A percentile compares a stretch with the other conserved stretches of the same genome.
Evolutionary conservation across 169 alveolate genomes (phyloP).

Genomic region (Cryptosporidium andersoni): DNA sequence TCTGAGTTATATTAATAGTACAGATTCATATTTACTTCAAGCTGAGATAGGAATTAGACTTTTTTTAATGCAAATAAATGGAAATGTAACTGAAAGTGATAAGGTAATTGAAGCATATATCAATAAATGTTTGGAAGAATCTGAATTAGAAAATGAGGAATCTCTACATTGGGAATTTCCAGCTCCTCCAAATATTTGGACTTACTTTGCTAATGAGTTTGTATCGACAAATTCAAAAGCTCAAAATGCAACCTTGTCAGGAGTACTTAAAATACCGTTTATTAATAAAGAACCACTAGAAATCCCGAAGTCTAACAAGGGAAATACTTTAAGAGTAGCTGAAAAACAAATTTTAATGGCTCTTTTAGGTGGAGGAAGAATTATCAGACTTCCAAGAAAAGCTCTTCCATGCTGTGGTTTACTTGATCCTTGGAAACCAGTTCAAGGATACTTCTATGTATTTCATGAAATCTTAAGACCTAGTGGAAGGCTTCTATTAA

Average conservation of each 20-base stretch:
- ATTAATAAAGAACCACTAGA: not conserved
- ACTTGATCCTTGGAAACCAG: constrained; percentile 51
- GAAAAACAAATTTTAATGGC: constrained; percentile 66
- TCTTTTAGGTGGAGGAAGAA: constrained; percentile 60
- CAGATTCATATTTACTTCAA: constrained; percentile 45
- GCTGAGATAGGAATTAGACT: constrained; percentile 59
- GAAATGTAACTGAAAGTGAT: not conserved
- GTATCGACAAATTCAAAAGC: not conserved
- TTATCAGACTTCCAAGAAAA: constrained; percentile 33
- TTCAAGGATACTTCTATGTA: constrained; percentile 65
- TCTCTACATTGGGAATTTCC: constrained; percentile 65
- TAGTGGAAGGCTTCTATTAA: constrained; percentile 60
- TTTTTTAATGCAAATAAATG: constrained; percentile 13
- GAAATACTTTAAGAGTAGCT: constrained; percentile 38
- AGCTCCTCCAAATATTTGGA: constrained; percentile 62
- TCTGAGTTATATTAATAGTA: constrained; percentile 18
- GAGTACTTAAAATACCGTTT: not conserved
- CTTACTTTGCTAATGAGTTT: not conserved
- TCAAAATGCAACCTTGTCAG: not conserved
- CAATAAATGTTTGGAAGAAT: constrained; percentile 46
- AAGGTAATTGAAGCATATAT: constrained; percentile 46
- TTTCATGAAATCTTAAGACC: constrained; percentile 67
- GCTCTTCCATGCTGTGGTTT: constrained; percentile 68
- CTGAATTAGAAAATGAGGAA: constrained; percentile 12
- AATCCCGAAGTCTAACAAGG: constrained; percentile 13